phyloP scores from a whole-genome alignment of 2,329 filamentous ascomycete species.

The Trichothecium roseum region DNA sequence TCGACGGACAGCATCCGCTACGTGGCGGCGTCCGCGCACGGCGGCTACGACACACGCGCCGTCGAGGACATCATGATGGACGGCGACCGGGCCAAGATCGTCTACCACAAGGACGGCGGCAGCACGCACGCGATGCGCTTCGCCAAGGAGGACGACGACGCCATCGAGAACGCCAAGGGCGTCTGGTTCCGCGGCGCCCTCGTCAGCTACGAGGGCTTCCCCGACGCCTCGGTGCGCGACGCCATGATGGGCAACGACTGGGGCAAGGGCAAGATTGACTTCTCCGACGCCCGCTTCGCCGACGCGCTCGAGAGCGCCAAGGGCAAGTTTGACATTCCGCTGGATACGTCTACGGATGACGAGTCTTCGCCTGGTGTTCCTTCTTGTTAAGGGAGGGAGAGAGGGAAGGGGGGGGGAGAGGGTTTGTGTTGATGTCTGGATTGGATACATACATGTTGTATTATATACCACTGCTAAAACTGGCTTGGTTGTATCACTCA shows the following conservation, averaged over 20 bases:
- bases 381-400: too few species aligned
- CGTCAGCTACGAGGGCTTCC: constrained; percentile 5
- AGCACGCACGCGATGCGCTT: constrained; percentile 22
- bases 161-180: constrained; percentile 17
- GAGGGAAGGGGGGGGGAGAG: too few species aligned
- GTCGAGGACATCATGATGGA: constrained; percentile 12
- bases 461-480: too few species aligned
- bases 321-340: too few species aligned
- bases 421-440: too few species aligned
- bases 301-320: not conserved
- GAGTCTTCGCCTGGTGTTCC: too few species aligned
- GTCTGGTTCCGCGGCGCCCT: constrained; percentile 18
- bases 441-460: too few species aligned
- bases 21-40: constrained; percentile 19
- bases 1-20: constrained; percentile 2
- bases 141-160: constrained; percentile 8
- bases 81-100: constrained; percentile 14
- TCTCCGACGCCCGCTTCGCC: constrained; percentile 1
- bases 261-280: constrained; percentile 2
- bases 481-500: too few species aligned
- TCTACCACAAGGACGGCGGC: constrained; percentile 23
- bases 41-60: constrained; percentile 13
- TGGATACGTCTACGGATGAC: too few species aligned
- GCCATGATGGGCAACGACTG: constrained; percentile 3
- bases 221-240: constrained; percentile 2